A percentile compares a stretch with the other conserved stretches of the same genome.
These are phyloP conservation scores for Batkoa obscura DNA, from an alignment of 371 early-diverging fungal species.

Conservation along the genomic window DNA sequence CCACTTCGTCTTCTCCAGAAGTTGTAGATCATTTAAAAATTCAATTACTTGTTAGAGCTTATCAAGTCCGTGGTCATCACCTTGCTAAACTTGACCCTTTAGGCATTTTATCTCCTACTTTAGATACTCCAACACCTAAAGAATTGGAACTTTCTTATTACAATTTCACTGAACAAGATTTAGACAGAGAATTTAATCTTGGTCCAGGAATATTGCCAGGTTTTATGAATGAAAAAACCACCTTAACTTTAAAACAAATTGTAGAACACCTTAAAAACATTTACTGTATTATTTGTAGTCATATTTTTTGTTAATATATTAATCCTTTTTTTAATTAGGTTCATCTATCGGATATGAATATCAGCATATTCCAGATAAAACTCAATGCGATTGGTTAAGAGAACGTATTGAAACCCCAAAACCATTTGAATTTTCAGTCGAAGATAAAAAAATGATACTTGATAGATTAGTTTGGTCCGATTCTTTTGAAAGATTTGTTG, in stretches of 20 bases:
- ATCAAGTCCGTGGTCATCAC: constrained; percentile 92
- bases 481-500: constrained; percentile 86
- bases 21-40: constrained; percentile 94
- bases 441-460: constrained; percentile 74
- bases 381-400: constrained; percentile 92
- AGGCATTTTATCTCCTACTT: constrained; percentile 50
- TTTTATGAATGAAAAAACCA: constrained; percentile 36
- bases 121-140: constrained; percentile 34
- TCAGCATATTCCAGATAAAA: constrained; percentile 90
- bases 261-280: constrained; percentile 56
- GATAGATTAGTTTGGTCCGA: constrained; percentile 94
- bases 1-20: constrained; percentile 21
- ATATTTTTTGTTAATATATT: too few species aligned
- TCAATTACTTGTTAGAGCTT: constrained; percentile 91
- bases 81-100: constrained; percentile 86
- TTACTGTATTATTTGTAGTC: constrained; percentile 43
- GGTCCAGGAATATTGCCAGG: constrained; percentile 90
- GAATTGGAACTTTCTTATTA: constrained; percentile 78
- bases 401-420: constrained; percentile 73
- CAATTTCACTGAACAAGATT: constrained; percentile 81
- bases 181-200: constrained; percentile 74
- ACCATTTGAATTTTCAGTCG: constrained; percentile 64
- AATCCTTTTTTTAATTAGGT: constrained; percentile 23
- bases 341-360: constrained; percentile 90
- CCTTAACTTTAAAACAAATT: constrained; percentile 77